Evolutionary conservation across 1,139 yeast species (phyloP).

Genomic region (Nadsonia commutata): DNA sequence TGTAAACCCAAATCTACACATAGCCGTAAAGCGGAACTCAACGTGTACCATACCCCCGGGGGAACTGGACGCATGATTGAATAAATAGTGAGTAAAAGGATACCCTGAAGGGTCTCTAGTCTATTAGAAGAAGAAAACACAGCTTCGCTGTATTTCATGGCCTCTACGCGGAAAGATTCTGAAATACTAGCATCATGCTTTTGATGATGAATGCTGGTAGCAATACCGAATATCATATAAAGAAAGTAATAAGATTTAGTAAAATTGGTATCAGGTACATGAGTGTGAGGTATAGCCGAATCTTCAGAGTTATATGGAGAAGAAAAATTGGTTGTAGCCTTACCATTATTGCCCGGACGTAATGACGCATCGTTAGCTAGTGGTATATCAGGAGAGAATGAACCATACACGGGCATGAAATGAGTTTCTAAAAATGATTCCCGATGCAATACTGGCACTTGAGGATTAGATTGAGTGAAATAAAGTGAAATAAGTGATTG

Average conservation of each 20-base stretch:
- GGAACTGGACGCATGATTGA: conserved; percentile 38
- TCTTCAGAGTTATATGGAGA: too few relatives aligned
- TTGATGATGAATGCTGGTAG: conserved; percentile 60
- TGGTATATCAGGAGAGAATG: conserved; percentile 37
- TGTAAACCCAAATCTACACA: conserved; percentile 79
- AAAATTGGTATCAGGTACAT: too few relatives aligned
- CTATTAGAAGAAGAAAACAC: conserved; percentile 46
- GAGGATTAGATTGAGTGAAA: conserved; percentile 71
- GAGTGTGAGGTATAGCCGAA: too few relatives aligned
- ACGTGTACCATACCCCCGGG: conserved; percentile 87
- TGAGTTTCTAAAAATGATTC: conserved; percentile 53
- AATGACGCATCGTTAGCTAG: conserved; percentile 37
- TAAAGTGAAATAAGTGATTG: conserved; percentile 49
- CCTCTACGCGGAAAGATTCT: conserved; percentile 60
- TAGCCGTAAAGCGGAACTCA: conserved; percentile 66
- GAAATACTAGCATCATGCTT: conserved; percentile 55
- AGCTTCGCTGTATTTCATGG: conserved; percentile 43
- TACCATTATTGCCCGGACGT: not conserved
- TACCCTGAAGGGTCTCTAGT: conserved; percentile 59
- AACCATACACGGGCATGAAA: conserved; percentile 70
- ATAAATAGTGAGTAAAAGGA: conserved; percentile 51
- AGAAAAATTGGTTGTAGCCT: too few relatives aligned
- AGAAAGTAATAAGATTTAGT: conserved; percentile 37
- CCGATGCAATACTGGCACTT: conserved; percentile 67
- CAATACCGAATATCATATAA: conserved; percentile 66